These are phyloP conservation scores for Fraxinus greggii DNA, from an alignment of 305 asterid species.

Conservation along the genomic window DNA sequence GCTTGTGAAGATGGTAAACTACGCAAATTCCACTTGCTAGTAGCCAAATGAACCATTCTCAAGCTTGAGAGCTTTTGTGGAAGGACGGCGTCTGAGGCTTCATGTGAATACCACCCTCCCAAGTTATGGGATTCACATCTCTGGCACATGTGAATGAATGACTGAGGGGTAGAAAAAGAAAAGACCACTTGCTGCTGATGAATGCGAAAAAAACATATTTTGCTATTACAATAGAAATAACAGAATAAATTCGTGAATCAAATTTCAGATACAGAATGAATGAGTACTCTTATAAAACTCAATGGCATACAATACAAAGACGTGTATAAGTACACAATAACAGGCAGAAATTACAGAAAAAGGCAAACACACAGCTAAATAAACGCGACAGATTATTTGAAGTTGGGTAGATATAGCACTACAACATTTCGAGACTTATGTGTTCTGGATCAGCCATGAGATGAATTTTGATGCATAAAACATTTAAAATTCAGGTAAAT, in stretches of 20 bases:
- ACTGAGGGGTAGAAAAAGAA: neutral
- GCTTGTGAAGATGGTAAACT: slow-evolving; percentile 57
- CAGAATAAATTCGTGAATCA: neutral
- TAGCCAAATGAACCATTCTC: slow-evolving; percentile 29
- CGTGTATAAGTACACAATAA: neutral
- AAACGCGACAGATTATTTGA: neutral
- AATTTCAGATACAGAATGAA: neutral
- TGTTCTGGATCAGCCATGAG: neutral
- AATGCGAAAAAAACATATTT: neutral
- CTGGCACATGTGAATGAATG: slow-evolving; percentile 41
- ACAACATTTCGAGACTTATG: neutral
- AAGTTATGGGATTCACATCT: slow-evolving; percentile 48
- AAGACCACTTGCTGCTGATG: neutral
- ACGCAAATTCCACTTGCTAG: slow-evolving; percentile 48
- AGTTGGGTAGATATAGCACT: neutral
- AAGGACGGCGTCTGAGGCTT: slow-evolving; percentile 30
- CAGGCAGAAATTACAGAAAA: neutral
- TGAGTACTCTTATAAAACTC: neutral
- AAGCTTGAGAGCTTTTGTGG: slow-evolving; percentile 34
- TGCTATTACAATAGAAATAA: neutral
- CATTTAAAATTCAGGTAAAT: neutral
- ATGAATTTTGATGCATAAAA: neutral
- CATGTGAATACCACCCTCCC: slow-evolving; percentile 37
- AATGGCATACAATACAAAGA: neutral
- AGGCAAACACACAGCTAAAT: neutral